phyloP scores from a whole-genome alignment of 108 stramenopile species.

The Stephanodiscus triporus region DNA sequence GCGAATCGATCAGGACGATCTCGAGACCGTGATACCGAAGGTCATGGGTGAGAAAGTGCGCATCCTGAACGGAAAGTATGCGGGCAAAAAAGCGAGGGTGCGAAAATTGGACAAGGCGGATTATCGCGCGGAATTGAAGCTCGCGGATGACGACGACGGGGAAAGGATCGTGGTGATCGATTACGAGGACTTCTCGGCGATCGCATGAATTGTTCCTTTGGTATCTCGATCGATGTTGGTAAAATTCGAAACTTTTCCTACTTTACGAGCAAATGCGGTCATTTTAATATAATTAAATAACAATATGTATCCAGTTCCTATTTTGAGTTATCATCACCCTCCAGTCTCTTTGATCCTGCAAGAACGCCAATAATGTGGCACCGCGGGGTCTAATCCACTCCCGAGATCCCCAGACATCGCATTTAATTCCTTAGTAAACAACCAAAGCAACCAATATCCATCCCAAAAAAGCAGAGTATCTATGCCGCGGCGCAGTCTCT shows the following conservation, averaged over 20 bases:
- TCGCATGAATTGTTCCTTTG: slow-evolving; percentile 19
- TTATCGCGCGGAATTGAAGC: slow-evolving; percentile 52
- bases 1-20: slow-evolving; percentile 81
- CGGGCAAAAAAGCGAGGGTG: slow-evolving; percentile 70
- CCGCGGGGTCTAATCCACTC: neutral
- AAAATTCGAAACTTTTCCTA: too few species aligned
- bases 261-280: too few species aligned
- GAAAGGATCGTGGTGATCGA: slow-evolving; percentile 47
- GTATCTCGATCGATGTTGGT: neutral
- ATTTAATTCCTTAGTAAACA: neutral
- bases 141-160: slow-evolving; percentile 61
- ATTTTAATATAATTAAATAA: too few species aligned
- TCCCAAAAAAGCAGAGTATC: neutral
- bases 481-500: neutral
- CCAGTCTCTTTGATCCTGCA: too few species aligned
- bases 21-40: slow-evolving; percentile 89
- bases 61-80: slow-evolving; percentile 71
- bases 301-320: too few species aligned
- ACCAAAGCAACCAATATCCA: neutral
- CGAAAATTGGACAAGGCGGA: slow-evolving; percentile 54
- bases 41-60: slow-evolving; percentile 62
- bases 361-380: neutral
- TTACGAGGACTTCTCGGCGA: slow-evolving; percentile 62
- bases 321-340: too few species aligned
- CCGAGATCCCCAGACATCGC: neutral